These are phyloP conservation scores for Alternaria brassicae DNA, from an alignment of 2,329 filamentous ascomycete genomes.

Conservation along the genomic window DNA sequence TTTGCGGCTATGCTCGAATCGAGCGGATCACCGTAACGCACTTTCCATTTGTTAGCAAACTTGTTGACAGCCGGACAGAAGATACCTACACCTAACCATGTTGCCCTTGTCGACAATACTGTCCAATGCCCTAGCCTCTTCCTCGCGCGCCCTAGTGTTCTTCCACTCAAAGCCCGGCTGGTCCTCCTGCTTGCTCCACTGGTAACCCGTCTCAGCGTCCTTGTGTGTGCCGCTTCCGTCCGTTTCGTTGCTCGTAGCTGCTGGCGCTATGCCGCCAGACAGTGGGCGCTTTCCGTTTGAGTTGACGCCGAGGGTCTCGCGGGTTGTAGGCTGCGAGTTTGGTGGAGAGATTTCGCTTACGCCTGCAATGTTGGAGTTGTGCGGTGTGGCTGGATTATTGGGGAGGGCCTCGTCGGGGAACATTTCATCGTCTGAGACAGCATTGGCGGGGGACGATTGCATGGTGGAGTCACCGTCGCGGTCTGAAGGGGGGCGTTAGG, in stretches of 20 bases:
- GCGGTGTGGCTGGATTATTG: slow-evolving; percentile 51
- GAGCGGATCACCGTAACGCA: slow-evolving; percentile 47
- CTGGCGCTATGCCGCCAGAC: slow-evolving; percentile 22
- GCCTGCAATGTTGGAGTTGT: slow-evolving; percentile 34
- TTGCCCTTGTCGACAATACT: slow-evolving; percentile 42
- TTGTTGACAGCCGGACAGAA: not conserved
- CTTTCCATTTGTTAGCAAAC: slow-evolving; percentile 28
- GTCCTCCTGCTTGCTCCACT: slow-evolving; percentile 47
- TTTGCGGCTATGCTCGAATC: slow-evolving; percentile 39
- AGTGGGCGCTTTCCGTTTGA: slow-evolving; percentile 49
- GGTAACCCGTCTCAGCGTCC: slow-evolving; percentile 45
- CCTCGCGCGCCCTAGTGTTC: slow-evolving; percentile 47
- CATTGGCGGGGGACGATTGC: slow-evolving; percentile 55
- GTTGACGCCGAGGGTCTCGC: slow-evolving; percentile 41
- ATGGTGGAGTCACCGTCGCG: slow-evolving; percentile 64
- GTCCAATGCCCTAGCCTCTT: slow-evolving; percentile 46
- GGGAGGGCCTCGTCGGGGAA: slow-evolving; percentile 54
- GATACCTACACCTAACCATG: slow-evolving; percentile 44
- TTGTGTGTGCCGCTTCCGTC: slow-evolving; percentile 18
- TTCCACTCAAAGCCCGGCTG: slow-evolving; percentile 50
- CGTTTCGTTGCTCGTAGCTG: slow-evolving; percentile 15
- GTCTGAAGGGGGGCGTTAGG: slow-evolving; percentile 49
- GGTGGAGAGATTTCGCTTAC: slow-evolving; percentile 62
- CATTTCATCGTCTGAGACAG: slow-evolving; percentile 49
- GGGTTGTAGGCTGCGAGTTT: slow-evolving; percentile 55